Evolutionary conservation across 768 basidiomycete genomes (phyloP).

Genomic region (Leccinum olivaceopallidum): DNA sequence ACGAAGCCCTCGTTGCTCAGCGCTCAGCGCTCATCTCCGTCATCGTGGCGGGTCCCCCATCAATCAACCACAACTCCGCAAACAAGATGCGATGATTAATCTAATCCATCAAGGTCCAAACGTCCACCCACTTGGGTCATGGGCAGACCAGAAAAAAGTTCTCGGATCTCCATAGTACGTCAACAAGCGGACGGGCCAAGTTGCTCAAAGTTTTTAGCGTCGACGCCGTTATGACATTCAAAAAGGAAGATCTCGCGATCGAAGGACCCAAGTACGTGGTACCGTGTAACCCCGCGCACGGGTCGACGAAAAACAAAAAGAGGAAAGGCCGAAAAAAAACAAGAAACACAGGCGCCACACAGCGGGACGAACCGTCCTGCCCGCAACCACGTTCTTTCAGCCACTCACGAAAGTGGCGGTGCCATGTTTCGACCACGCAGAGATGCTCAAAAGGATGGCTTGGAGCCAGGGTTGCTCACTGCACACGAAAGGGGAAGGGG

Average conservation of each 20-base stretch:
- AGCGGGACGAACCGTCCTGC: constrained; percentile 14
- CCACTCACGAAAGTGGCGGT: constrained; percentile 22
- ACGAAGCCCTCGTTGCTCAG: constrained; percentile 3
- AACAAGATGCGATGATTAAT: not conserved
- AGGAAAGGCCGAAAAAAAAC: not conserved
- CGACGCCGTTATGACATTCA: constrained; percentile 11
- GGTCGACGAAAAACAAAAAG: not conserved
- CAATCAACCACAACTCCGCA: not conserved
- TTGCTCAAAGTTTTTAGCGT: constrained; percentile 11
- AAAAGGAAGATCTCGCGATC: constrained; percentile 6
- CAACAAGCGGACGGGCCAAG: not conserved
- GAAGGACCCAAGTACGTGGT: not conserved
- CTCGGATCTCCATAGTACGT: constrained; percentile 5
- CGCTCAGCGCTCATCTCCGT: constrained; percentile 25
- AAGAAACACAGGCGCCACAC: constrained; percentile 20
- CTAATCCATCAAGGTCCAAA: not conserved
- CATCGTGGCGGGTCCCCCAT: constrained; percentile 1
- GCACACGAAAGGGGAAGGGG: not conserved
- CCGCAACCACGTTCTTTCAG: constrained; percentile 23
- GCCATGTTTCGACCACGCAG: constrained; percentile 9
- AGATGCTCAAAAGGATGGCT: constrained; percentile 1
- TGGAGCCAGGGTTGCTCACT: not conserved
- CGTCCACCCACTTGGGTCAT: not conserved
- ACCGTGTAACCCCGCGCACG: not conserved
- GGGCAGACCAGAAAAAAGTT: not conserved